Evolutionary conservation across 176 grass and related monocot species (phyloP), one percentile per base, ranked within the genome.

Genomic region (Oryza punctata): DNA sequence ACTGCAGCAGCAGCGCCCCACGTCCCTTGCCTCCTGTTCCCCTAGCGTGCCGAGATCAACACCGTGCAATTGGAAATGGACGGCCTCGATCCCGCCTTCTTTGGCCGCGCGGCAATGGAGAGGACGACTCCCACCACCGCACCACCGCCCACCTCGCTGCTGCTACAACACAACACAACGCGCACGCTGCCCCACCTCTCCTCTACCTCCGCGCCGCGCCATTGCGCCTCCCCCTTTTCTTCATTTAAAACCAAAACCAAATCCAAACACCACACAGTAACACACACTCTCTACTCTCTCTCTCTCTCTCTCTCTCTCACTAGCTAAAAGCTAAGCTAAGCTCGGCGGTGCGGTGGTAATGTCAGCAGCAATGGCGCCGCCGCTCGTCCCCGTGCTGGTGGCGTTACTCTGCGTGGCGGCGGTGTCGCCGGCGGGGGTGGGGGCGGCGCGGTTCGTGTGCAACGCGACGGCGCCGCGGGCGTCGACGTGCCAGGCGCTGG

Each of bases 401-500:
- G 0, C 3, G 21, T 1, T n/a, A 30, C 3, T 67, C 81, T 76
- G 45, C 32, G 44, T 88, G 76, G 32, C 69, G 49, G 64, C 77
- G 25, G 44, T 70, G 3, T 41, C 81, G 14, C 54, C 63, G 9
- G 46, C 40, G 38, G 30, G 30, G 30, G 30, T 37, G 25, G 73
- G 73, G 13, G 91, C 88, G 12, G 93, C 83, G 37, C 78, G 69
- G 59, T 99, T 99, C 76, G 30, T 81, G 10, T 99, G 96, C 91
- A 93, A 87, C 66, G 40, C 91, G 2, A 88, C 72, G 49, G 32
- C 78, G 49, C 88, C 70, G 61, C 78, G 49, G 2, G 80, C 84
- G 0, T 82, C 77, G 11, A 90, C 87, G 59, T 99, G 96, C 78
- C 93, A 94, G 89, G 88, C 90, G 35, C 89, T 99, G 7, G 19